These are phyloP conservation scores for Collybiopsis confluens DNA, from an alignment of 768 basidiomycete genomes.

Conservation along the genomic window DNA sequence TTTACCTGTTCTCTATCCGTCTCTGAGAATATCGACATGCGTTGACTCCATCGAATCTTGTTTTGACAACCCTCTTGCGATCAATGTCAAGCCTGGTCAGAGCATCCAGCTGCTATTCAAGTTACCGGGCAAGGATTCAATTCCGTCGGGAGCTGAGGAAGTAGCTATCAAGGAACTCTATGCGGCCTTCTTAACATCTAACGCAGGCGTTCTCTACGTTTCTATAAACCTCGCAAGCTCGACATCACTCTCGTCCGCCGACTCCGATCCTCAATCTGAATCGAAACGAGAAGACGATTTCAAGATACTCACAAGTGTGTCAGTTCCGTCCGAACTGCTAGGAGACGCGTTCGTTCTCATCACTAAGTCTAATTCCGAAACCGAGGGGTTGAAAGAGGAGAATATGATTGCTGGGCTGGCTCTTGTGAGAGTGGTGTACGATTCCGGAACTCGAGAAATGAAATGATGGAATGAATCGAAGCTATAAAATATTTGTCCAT, in stretches of 20 bases:
- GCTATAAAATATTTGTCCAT: too few relatives aligned
- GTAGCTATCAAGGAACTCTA: constrained; percentile 13
- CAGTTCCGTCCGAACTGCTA: constrained; percentile 36
- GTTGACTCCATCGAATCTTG: neutral
- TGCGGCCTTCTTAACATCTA: constrained; percentile 33
- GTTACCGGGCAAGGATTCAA: constrained; percentile 22
- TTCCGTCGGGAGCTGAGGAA: constrained; percentile 19
- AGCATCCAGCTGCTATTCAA: constrained; percentile 22
- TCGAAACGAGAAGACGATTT: too few relatives aligned
- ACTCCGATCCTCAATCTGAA: too few relatives aligned
- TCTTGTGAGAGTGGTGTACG: constrained; percentile 37
- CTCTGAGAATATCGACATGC: constrained; percentile 19
- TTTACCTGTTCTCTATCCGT: constrained; percentile 27
- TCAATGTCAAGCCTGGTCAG: constrained; percentile 42
- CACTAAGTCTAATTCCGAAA: constrained; percentile 29
- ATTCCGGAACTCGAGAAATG: constrained; percentile 15
- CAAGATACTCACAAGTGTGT: constrained; percentile 23
- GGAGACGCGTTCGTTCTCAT: constrained; percentile 54
- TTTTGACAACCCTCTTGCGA: constrained; percentile 40
- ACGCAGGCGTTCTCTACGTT: constrained; percentile 21
- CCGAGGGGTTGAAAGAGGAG: constrained; percentile 30
- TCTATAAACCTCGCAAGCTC: constrained; percentile 36
- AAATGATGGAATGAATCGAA: neutral
- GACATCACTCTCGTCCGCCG: constrained; percentile 20
- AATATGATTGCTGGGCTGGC: constrained; percentile 56